Percentiles rank a stretch among this genome's conserved stretches.
Evolutionary conservation across 2,329 filamentous ascomycete genomes (phyloP).

Genomic region (Emmonsiellopsis sp.): DNA sequence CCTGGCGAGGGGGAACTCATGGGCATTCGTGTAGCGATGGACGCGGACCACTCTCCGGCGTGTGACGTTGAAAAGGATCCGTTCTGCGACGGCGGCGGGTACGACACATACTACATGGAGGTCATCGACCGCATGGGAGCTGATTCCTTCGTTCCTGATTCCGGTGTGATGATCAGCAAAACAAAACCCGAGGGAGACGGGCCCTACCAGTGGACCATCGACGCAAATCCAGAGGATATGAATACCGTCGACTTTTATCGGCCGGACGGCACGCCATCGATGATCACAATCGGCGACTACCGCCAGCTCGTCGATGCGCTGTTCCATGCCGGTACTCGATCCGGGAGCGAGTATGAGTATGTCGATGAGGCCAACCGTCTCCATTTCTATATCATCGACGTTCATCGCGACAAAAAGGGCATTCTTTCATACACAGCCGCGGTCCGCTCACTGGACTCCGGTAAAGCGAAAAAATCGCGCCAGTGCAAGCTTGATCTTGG

Average conservation of each 20-base stretch:
- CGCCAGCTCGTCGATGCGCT: conserved; percentile 12
- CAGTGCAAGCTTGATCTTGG: conserved; percentile 6
- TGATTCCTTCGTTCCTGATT: conserved; percentile 13
- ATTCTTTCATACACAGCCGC: conserved; percentile 12
- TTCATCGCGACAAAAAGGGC: conserved; percentile 10
- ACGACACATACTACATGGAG: conserved; percentile 12
- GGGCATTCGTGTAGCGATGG: conserved; percentile 11
- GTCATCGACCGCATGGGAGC: conserved; percentile 13
- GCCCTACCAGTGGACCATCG: conserved; percentile 13
- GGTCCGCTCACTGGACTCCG: conserved; percentile 5
- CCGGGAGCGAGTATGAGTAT: conserved; percentile 13
- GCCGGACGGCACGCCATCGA: conserved; percentile 9
- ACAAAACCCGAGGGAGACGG: conserved; percentile 2
- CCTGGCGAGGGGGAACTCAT: conserved; percentile 7
- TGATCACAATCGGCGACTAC: conserved; percentile 13
- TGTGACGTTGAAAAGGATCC: conserved; percentile 9
- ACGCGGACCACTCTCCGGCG: conserved; percentile 7
- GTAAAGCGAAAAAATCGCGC: conserved; percentile 5
- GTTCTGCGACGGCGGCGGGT: conserved; percentile 11
- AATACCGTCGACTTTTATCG: conserved; percentile 11
- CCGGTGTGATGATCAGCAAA: conserved; percentile 14
- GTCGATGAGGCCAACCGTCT: conserved; percentile 12
- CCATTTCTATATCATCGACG: conserved; percentile 12
- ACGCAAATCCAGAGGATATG: conserved; percentile 13
- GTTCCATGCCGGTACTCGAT: conserved; percentile 14